phyloP scores from a whole-genome alignment of 495 filamentous ascomycete genomes.

The Podospora tetraspora region DNA sequence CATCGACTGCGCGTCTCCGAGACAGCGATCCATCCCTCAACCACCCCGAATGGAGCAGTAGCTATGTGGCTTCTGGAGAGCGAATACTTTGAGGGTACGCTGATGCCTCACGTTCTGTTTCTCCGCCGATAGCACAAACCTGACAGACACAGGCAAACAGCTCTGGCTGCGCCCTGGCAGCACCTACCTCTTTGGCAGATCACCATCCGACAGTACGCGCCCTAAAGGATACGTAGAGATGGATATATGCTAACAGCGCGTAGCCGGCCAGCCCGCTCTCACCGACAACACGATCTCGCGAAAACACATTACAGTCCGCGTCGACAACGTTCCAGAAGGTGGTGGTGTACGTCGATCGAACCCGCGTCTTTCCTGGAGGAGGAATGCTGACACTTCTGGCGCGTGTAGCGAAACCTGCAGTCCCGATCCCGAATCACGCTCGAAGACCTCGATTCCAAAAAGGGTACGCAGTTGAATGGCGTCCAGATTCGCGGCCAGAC shows the following conservation, averaged over 20 bases:
- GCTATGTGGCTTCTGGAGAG: constrained; percentile 59
- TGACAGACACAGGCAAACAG: constrained; percentile 52
- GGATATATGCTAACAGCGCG: constrained; percentile 5
- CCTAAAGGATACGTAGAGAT: constrained; percentile 7
- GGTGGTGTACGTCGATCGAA: constrained; percentile 56
- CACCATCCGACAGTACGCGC: constrained; percentile 44
- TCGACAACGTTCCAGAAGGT: constrained; percentile 58
- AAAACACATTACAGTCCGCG: constrained; percentile 75
- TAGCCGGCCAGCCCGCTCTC: constrained; percentile 54
- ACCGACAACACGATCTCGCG: constrained; percentile 78
- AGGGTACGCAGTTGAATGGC: constrained; percentile 73
- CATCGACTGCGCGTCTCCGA: background rate
- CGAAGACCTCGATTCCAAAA: constrained; percentile 67
- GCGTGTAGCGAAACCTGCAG: constrained; percentile 50
- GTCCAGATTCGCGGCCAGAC: constrained; percentile 55
- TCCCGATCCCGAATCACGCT: constrained; percentile 60
- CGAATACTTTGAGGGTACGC: constrained; percentile 47
- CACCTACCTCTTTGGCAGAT: constrained; percentile 72
- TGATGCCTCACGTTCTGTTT: background rate
- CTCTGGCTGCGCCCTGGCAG: constrained; percentile 81
- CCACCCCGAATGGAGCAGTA: background rate
- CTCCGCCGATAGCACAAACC: background rate
- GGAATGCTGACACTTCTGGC: constrained; percentile 9
- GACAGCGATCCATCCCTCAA: background rate
- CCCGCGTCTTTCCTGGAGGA: background rate